Base-by-base conservation (phyloP, 2,329 filamentous ascomycete genomes). In the Diplocarpon mali region DNA sequence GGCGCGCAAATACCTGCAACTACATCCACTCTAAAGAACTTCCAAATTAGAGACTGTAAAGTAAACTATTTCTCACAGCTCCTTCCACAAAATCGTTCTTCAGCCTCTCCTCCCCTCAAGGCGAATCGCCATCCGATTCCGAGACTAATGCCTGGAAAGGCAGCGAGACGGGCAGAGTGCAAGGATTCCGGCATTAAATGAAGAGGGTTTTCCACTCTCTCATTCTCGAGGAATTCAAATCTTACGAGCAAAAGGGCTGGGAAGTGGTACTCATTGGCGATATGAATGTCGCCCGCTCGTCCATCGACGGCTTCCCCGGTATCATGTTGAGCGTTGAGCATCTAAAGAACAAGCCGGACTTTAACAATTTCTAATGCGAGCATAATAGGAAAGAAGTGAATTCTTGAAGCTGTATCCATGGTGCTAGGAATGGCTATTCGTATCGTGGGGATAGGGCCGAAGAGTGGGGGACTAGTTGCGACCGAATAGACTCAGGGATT, bases 401-500 rank as follows among this genome's bases (percentile, higher is more conserved):
- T 53, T 62, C 69, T 1, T 76, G 70, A 54, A 60, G 72, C n/a
- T 56, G 64, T 13, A 50, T 70, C 31, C 61, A 70, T 48, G 65
- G 63, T 0, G 50, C 61, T 2, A 59, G 64, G 54, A 63, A 58
- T 47, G 64, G 63, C 20, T 75, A 72, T 57, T 75, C 69, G 2
- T 76, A 73, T 48, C 67, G 69, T 53, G 64, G 71, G 0, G 46
- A 50, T 27, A 57, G 66, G 12, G 59, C 56, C 1, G 60, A 55
- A 35, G 43, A 60, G 3, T 76, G 71, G 65, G 72, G 71, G 1
- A 57, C 54, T 7, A 74, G 69, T 44, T 73, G 70, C 55, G 72
- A 76, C 60, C 59, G 71, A 27, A 71, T 75, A 1, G 72, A 76
- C 53, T 61, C 72, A 55, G 65, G 73, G 16, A 57, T 76, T 44